Evolutionary conservation across 2,329 filamentous ascomycete genomes (phyloP).

Genomic region (Botrytis galanthina): DNA sequence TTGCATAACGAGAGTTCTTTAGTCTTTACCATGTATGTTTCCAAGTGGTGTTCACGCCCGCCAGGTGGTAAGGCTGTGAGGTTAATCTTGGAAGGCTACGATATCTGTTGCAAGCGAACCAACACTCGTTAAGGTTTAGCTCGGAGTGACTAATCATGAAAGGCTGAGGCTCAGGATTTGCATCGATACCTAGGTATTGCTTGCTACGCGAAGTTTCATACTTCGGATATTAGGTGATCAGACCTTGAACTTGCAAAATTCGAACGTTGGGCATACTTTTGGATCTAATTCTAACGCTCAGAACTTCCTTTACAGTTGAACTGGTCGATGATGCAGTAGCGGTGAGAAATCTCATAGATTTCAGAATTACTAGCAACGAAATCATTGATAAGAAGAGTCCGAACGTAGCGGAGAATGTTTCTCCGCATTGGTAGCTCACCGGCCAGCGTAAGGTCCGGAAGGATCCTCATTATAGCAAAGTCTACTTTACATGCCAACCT

Average conservation of each 20-base stretch:
- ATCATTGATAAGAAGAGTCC: neutral
- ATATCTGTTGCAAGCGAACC: neutral
- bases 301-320: neutral
- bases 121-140: constrained; percentile 2
- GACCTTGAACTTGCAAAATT: neutral
- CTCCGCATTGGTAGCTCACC: constrained; percentile 6
- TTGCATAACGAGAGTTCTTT: constrained; percentile 30
- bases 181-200: neutral
- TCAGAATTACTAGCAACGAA: neutral
- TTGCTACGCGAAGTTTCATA: neutral
- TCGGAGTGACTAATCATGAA: neutral
- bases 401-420: neutral
- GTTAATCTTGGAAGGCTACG: neutral
- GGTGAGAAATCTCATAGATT: neutral
- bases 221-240: neutral
- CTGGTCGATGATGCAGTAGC: neutral
- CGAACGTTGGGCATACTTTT: neutral
- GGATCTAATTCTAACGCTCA: neutral
- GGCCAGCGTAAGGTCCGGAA: neutral
- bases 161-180: neutral
- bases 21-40: neutral
- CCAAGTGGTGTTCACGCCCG: neutral
- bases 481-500: neutral
- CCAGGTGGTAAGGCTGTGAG: neutral
- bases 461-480: neutral